These are phyloP conservation scores for Macrolepiota fuliginosa DNA, from an alignment of 768 basidiomycete species.

Conservation along the genomic window DNA sequence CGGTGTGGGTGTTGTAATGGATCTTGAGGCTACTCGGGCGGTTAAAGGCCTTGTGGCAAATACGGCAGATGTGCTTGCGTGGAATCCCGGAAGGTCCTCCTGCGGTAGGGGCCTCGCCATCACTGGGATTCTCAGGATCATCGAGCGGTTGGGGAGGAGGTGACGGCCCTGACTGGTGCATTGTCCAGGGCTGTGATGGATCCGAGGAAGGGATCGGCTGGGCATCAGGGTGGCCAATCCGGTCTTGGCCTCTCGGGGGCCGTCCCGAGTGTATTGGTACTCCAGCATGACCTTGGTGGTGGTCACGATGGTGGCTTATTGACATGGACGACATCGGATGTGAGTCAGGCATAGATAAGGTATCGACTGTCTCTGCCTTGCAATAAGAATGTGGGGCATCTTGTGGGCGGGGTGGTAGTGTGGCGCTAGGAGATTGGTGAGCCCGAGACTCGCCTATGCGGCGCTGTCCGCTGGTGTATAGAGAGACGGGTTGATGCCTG, in stretches of 20 bases:
- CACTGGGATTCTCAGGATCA: conserved; percentile 17
- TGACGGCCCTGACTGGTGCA: conserved; percentile 18
- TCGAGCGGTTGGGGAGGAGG: neutral
- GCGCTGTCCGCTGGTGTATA: neutral
- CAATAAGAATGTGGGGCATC: neutral
- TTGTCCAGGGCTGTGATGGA: conserved; percentile 12
- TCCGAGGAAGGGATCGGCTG: conserved; percentile 4
- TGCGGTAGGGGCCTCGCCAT: conserved; percentile 10
- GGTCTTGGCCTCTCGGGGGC: conserved; percentile 3
- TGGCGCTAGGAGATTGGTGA: neutral
- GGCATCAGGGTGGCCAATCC: neutral
- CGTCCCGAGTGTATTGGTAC: neutral
- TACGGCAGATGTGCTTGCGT: conserved; percentile 46
- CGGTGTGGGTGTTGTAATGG: conserved; percentile 68
- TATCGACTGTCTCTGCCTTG: neutral
- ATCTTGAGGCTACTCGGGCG: conserved; percentile 66
- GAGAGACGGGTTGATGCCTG: neutral
- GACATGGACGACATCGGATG: neutral
- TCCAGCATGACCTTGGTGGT: neutral
- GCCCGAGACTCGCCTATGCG: neutral
- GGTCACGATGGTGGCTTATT: neutral
- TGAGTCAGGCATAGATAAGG: neutral
- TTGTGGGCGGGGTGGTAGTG: neutral
- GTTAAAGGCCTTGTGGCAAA: conserved; percentile 65
- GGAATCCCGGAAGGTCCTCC: conserved; percentile 22